phyloP scores from a whole-genome alignment of 768 basidiomycete species.

The Rhizopogon roseolus region DNA sequence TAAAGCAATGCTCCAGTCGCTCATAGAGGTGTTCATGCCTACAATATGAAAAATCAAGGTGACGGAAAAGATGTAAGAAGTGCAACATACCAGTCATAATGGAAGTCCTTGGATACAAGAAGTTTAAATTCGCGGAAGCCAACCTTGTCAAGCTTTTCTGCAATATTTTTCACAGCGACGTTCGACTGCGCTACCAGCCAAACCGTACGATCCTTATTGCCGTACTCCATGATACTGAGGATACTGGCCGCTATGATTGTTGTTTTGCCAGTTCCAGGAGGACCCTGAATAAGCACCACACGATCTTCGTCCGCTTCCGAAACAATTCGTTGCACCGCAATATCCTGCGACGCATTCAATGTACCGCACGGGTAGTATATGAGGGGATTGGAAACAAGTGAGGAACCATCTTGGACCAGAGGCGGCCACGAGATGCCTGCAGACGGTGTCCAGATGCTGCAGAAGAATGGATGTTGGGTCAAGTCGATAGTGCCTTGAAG shows the following conservation, averaged over 20 bases:
- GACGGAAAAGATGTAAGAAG: neutral
- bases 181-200: constrained; percentile 47
- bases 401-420: too few relatives aligned
- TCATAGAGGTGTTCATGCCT: constrained; percentile 52
- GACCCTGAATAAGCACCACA: constrained; percentile 28
- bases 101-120: constrained; percentile 43
- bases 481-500: constrained; percentile 15
- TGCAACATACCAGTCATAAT: constrained; percentile 37
- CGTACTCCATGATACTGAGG: constrained; percentile 13
- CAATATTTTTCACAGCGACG: constrained; percentile 51
- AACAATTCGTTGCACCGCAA: constrained; percentile 25
- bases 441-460: constrained; percentile 22
- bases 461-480: constrained; percentile 19
- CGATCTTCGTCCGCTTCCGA: constrained; percentile 17
- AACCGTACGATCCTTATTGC: constrained; percentile 12
- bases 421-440: constrained; percentile 14
- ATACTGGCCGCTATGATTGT: constrained; percentile 36
- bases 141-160: constrained; percentile 35
- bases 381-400: neutral
- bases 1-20: constrained; percentile 27
- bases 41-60: neutral
- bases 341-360: constrained; percentile 24
- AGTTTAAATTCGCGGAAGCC: constrained; percentile 31
- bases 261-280: constrained; percentile 43
- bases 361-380: neutral